Base-by-base conservation (phyloP, 129 eudicot species). In the Calendula officinalis region DNA sequence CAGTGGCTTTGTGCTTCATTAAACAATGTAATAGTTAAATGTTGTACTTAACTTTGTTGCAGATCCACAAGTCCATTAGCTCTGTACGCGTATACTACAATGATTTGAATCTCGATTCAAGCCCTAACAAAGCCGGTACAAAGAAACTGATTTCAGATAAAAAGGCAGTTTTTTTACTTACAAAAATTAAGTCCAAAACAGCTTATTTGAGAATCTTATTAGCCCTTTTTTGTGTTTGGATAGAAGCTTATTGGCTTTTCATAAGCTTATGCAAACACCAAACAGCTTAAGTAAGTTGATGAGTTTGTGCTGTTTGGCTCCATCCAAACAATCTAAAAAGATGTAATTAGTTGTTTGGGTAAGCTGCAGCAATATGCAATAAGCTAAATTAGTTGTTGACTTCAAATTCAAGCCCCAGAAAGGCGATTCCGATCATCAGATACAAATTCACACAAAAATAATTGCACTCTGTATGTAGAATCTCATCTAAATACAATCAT, bases 401-500 rank as follows among this genome's bases (percentile, higher is more conserved):
- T n/a, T n/a, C n/a, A n/a, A n/a, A n/a, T n/a, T n/a, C n/a, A n/a
- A n/a, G n/a, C n/a, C n/a, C n/a, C n/a, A n/a, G n/a, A n/a, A n/a
- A n/a, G n/a, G n/a, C n/a, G n/a, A n/a, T n/a, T n/a, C n/a, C n/a
- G n/a, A n/a, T n/a, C n/a, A n/a, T n/a, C n/a, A n/a, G n/a, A n/a
- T n/a, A n/a, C n/a, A n/a, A n/a, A n/a, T n/a, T n/a, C n/a, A n/a
- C n/a, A n/a, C n/a, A n/a, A n/a, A n/a, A n/a, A n/a, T n/a, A n/a
- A n/a, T n/a, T n/a, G n/a, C n/a, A n/a, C n/a, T n/a, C 48, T 35
- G 14, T 12, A 49, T 36, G 9, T 36, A 50, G 50, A 55, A 32
- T 56, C 36, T 68, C 46, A 34, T 57, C 5, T 68, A 57, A 15
- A 33, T 56, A 14, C 22, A 68, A 68, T 33, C 12, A 14, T 68